Evolutionary conservation across 2,329 filamentous ascomycete species (phyloP).

Genomic region (Aspergillus intermedius): DNA sequence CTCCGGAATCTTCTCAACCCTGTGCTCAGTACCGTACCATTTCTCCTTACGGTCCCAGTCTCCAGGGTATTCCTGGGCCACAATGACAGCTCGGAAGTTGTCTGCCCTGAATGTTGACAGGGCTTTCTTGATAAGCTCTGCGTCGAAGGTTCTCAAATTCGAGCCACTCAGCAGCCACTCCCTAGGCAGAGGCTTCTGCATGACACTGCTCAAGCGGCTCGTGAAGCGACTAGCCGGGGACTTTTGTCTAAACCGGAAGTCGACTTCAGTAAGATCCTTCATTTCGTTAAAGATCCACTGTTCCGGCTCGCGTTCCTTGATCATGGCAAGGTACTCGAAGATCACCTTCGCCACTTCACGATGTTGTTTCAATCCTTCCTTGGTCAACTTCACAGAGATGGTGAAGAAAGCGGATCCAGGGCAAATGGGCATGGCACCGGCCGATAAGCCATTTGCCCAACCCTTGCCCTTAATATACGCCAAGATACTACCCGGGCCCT

Average conservation of each 20-base stretch:
- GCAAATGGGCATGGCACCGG: conserved; percentile 68
- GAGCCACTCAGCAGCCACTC: conserved; percentile 82
- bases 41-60: conserved; percentile 84
- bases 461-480: conserved; percentile 84
- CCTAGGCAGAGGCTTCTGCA: conserved; percentile 84
- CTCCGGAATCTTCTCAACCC: conserved; percentile 67
- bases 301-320: conserved; percentile 72
- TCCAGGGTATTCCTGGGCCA: conserved; percentile 77
- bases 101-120: conserved; percentile 72
- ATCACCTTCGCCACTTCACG: conserved; percentile 73
- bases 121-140: conserved; percentile 66
- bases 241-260: conserved; percentile 94
- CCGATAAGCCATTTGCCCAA: conserved; percentile 77
- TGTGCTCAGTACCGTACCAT: conserved; percentile 97
- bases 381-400: conserved; percentile 70
- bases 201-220: conserved; percentile 73
- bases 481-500: conserved; percentile 86
- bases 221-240: conserved; percentile 83
- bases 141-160: conserved; percentile 72
- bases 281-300: conserved; percentile 94
- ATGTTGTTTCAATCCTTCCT: conserved; percentile 77
- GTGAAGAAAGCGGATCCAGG: conserved; percentile 77
- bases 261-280: conserved; percentile 81
- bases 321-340: conserved; percentile 85
- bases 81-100: conserved; percentile 78